These are phyloP conservation scores for Conticribra weissflogii DNA, from an alignment of 108 stramenopile genomes.

Conservation along the genomic window DNA sequence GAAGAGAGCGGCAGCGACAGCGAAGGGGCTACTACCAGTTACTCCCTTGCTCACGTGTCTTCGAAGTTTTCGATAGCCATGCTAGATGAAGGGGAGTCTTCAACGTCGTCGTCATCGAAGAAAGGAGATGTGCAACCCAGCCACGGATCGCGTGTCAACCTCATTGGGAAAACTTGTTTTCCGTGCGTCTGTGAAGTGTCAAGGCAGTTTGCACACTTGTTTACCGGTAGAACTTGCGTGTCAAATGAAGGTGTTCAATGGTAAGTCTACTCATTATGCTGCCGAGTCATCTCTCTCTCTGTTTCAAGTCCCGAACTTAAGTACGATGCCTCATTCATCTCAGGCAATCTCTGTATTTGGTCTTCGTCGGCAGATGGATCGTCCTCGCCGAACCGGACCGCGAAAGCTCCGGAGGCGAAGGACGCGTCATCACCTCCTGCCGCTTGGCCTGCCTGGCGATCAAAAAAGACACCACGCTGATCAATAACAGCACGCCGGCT, in stretches of 20 bases:
- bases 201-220: constrained; percentile 53
- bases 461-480: constrained; percentile 52
- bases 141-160: constrained; percentile 61
- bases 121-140: constrained; percentile 21
- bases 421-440: constrained; percentile 70
- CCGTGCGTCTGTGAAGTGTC: constrained; percentile 89
- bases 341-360: constrained; percentile 90
- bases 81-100: constrained; percentile 36
- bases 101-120: constrained; percentile 17
- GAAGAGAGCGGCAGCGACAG: background rate
- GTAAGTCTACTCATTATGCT: no score
- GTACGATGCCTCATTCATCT: no score
- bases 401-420: constrained; percentile 60
- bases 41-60: constrained; percentile 39
- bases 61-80: constrained; percentile 47
- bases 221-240: constrained; percentile 66
- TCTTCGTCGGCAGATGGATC: constrained; percentile 61
- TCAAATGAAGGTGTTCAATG: constrained; percentile 81
- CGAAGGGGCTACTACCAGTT: background rate
- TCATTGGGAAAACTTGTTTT: constrained; percentile 69
- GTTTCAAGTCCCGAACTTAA: no score
- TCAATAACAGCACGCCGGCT: constrained; percentile 62
- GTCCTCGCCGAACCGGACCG: constrained; percentile 77
- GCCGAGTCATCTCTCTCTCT: no score
- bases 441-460: constrained; percentile 55